phyloP scores from a whole-genome alignment of 2,329 filamentous ascomycete genomes.

The Penicillium griseofulvum region DNA sequence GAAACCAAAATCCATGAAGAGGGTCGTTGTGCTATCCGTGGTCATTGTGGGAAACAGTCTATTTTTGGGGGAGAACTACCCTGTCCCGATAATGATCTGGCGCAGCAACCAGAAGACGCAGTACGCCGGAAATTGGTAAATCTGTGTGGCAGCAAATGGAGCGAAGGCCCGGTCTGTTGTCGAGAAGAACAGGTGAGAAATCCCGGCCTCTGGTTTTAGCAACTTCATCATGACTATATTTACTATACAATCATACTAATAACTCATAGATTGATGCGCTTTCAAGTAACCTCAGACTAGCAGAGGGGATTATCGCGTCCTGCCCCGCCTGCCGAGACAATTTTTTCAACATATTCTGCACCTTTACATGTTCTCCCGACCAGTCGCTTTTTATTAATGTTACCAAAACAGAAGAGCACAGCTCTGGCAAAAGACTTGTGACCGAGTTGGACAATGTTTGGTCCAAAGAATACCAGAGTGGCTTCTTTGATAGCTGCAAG shows the following conservation, averaged over 20 bases:
- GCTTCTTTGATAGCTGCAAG: slow-evolving; percentile 96
- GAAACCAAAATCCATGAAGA: slow-evolving; percentile 67
- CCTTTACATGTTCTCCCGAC: slow-evolving; percentile 95
- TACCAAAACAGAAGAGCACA: slow-evolving; percentile 64
- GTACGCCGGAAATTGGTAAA: slow-evolving; percentile 75
- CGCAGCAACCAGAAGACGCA: slow-evolving; percentile 68
- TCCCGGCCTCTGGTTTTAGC: neutral
- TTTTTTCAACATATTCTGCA: slow-evolving; percentile 98
- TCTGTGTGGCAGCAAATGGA: slow-evolving; percentile 87
- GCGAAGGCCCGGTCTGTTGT: slow-evolving; percentile 80
- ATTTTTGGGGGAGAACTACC: slow-evolving; percentile 88
- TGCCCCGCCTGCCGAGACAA: slow-evolving; percentile 98
- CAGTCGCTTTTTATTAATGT: slow-evolving; percentile 95
- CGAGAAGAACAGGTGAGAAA: slow-evolving; percentile 65
- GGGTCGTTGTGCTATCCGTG: slow-evolving; percentile 85
- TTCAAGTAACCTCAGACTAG: slow-evolving; percentile 79
- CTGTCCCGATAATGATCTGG: slow-evolving; percentile 85
- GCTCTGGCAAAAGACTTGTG: slow-evolving; percentile 61
- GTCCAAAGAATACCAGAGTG: slow-evolving; percentile 76
- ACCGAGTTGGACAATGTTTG: slow-evolving; percentile 89
- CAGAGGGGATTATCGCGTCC: slow-evolving; percentile 82
- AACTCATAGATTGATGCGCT: slow-evolving; percentile 67
- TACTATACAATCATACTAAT: slow-evolving; percentile 13
- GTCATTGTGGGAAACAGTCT: slow-evolving; percentile 85
- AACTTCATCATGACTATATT: no score